A percentile compares a stretch with the other conserved stretches of the same genome.
phyloP scores from a whole-genome alignment of 139 green algal genomes.

The Eudorina sp. region DNA sequence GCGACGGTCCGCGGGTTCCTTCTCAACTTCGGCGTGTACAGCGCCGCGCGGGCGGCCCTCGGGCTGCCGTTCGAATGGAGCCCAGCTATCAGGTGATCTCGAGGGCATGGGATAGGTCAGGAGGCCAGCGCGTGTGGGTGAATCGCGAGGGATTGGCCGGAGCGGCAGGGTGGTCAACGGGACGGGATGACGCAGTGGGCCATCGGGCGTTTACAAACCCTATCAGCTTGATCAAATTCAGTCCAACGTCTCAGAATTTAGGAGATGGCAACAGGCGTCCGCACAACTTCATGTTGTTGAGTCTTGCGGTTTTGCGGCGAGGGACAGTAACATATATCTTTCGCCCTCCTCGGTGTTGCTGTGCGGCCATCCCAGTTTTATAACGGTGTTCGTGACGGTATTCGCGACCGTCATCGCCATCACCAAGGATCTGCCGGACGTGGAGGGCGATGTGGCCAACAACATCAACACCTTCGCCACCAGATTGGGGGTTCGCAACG shows the following conservation, averaged over 20 bases:
- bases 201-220: too few relatives aligned
- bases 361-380: conserved; percentile 82
- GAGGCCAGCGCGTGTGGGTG: too few relatives aligned
- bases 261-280: too few relatives aligned
- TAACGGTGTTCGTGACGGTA: conserved; percentile 97
- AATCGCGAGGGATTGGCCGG: too few relatives aligned
- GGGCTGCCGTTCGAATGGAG: conserved; percentile 91
- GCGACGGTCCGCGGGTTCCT: conserved; percentile 96
- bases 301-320: too few relatives aligned
- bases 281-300: too few relatives aligned
- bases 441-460: conserved; percentile 94
- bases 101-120: too few relatives aligned
- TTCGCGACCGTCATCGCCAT: conserved; percentile 98
- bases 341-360: neutral
- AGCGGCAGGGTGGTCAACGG: too few relatives aligned
- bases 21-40: conserved; percentile 99
- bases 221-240: too few relatives aligned
- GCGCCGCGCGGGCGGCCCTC: conserved; percentile 93
- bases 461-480: conserved; percentile 97
- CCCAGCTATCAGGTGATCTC: conserved; percentile 81
- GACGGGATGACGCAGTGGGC: too few relatives aligned
- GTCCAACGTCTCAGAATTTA: too few relatives aligned
- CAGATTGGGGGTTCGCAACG: conserved; percentile 80
- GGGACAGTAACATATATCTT: too few relatives aligned
- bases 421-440: conserved; percentile 98